phyloP scores from a whole-genome alignment of 2,329 filamentous ascomycete genomes.

The Ceratocystis ficicola region DNA sequence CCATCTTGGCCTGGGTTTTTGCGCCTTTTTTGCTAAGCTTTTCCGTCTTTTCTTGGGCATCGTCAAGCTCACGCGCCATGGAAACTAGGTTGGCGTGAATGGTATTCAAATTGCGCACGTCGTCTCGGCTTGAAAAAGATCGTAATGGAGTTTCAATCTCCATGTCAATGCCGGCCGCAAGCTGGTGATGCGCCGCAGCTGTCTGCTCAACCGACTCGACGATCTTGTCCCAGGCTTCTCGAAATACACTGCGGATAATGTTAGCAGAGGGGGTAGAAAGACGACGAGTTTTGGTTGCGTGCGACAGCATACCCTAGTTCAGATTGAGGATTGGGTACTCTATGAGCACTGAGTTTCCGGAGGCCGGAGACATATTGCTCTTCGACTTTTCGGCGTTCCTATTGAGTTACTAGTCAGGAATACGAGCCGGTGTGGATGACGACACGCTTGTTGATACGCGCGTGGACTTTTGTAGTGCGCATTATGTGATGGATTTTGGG shows the following conservation, averaged over 20 bases:
- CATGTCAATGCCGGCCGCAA: slow-evolving; percentile 70
- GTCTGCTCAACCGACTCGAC: slow-evolving; percentile 66
- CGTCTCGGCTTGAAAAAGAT: slow-evolving; percentile 59
- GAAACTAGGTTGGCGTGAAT: slow-evolving; percentile 69
- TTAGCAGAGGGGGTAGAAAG: not conserved
- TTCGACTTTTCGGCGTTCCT: slow-evolving; percentile 90
- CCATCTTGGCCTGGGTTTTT: slow-evolving; percentile 66
- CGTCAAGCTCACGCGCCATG: slow-evolving; percentile 75
- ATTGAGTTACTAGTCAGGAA: not conserved
- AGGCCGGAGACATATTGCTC: slow-evolving; percentile 76
- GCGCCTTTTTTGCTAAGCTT: slow-evolving; percentile 69
- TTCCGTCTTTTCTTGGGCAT: slow-evolving; percentile 71
- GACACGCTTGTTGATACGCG: not conserved
- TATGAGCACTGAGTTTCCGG: slow-evolving; percentile 65
- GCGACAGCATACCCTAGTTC: slow-evolving; percentile 65
- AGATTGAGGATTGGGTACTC: slow-evolving; percentile 59
- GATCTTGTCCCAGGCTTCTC: slow-evolving; percentile 80
- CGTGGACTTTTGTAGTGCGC: not conserved
- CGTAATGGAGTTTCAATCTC: slow-evolving; percentile 80
- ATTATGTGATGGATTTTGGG: not conserved
- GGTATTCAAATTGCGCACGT: slow-evolving; percentile 67
- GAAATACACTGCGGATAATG: slow-evolving; percentile 57
- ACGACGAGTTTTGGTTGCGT: not conserved
- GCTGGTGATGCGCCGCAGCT: slow-evolving; percentile 69
- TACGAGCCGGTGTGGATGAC: not conserved